Percentiles rank a stretch among this genome's conserved stretches.
These are phyloP conservation scores for Candida hungchunana DNA, from an alignment of 805 yeast species.

Conservation along the genomic window DNA sequence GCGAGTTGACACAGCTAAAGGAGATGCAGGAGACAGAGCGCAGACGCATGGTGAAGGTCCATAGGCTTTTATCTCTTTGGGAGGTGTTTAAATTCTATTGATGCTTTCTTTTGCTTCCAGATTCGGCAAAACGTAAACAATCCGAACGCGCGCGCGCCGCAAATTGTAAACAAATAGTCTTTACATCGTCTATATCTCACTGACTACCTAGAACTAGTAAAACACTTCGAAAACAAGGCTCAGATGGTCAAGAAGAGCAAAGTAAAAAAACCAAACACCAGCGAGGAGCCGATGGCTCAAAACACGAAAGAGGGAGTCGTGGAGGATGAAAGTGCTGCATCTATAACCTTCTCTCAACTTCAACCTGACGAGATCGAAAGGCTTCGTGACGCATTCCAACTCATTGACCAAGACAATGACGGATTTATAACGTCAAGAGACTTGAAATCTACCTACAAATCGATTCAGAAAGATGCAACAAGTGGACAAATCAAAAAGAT, in stretches of 20 bases:
- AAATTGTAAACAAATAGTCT: neutral
- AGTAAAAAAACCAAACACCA: slow-evolving; percentile 13
- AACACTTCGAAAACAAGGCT: neutral
- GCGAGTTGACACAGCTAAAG: slow-evolving; percentile 70
- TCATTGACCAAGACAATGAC: slow-evolving; percentile 80
- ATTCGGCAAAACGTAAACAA: slow-evolving; percentile 12
- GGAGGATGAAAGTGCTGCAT: slow-evolving; percentile 18
- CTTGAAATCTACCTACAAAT: slow-evolving; percentile 47
- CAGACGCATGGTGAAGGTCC: slow-evolving; percentile 47
- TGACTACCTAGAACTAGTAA: neutral
- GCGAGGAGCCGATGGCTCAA: neutral
- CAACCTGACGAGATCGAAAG: slow-evolving; percentile 60
- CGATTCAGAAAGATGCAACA: slow-evolving; percentile 43
- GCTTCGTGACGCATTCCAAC: slow-evolving; percentile 68
- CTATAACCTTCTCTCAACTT: slow-evolving; percentile 34
- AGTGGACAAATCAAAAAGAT: slow-evolving; percentile 44
- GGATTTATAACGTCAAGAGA: slow-evolving; percentile 56
- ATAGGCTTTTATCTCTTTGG: slow-evolving; percentile 53
- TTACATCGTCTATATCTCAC: neutral
- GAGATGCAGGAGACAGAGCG: slow-evolving; percentile 55
- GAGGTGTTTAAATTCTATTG: slow-evolving; percentile 43
- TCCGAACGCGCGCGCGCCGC: too few relatives aligned
- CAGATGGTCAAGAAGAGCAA: slow-evolving; percentile 9
- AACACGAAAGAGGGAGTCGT: too few relatives aligned
- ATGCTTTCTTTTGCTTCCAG: too few relatives aligned